Conservation (phyloP, 208 protist genomes). For the Trypanosoma rangeli region DNA sequence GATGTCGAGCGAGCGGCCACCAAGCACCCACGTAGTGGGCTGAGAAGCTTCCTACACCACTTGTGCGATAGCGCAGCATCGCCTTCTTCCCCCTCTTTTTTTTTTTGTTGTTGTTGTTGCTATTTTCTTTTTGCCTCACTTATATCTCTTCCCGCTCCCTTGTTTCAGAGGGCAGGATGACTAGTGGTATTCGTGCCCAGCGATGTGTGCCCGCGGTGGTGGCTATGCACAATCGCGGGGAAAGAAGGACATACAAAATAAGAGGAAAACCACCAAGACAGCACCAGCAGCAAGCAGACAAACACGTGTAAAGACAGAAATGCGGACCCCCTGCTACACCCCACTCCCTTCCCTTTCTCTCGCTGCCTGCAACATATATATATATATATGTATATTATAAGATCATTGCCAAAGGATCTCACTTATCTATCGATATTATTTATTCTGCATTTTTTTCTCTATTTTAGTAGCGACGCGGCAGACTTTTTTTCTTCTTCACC, state of each 20-base stretch:
- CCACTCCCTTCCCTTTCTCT: background rate
- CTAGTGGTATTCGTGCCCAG: background rate
- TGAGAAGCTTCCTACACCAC: background rate
- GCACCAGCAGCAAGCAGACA: background rate
- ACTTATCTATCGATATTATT: background rate
- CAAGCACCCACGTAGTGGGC: background rate
- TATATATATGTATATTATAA: background rate
- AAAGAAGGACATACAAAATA: conserved; percentile 1
- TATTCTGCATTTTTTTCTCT: conserved; percentile 7
- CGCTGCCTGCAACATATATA: background rate
- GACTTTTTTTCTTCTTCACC: conserved; percentile 9
- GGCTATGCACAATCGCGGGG: background rate
- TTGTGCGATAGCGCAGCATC: conserved; percentile 29
- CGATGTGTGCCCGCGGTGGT: background rate
- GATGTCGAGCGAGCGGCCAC: background rate
- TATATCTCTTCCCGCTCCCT: conserved; percentile 26
- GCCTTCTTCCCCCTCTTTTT: conserved; percentile 5
- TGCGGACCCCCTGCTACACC: too few species aligned
- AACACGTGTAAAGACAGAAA: background rate
- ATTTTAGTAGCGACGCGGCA: conserved; percentile 19
- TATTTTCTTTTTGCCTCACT: background rate
- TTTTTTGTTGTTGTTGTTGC: background rate
- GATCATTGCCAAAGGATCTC: background rate
- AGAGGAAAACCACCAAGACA: background rate
- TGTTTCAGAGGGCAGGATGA: background rate